Conservation (phyloP, 2,329 filamentous ascomycete genomes). For the Teratosphaeria gauchensis region DNA sequence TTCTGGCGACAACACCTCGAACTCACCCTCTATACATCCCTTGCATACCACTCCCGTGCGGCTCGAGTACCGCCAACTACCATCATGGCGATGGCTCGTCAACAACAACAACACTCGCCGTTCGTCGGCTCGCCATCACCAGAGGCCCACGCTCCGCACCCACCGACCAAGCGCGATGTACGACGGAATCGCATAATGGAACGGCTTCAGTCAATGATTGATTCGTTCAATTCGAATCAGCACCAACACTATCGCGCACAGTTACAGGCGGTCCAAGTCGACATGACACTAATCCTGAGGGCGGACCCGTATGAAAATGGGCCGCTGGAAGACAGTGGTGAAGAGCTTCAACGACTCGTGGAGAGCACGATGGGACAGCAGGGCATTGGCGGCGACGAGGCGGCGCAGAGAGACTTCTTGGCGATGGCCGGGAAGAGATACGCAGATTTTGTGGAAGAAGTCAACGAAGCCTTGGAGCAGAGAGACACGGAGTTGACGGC, state of each 20-base stretch:
- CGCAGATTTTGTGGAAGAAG: slow-evolving; percentile 70
- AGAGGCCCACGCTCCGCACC: neutral
- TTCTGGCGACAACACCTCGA: neutral
- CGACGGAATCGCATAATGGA: slow-evolving; percentile 75
- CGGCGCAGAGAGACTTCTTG: slow-evolving; percentile 58
- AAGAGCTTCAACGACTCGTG: slow-evolving; percentile 57
- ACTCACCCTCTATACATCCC: neutral
- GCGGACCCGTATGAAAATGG: slow-evolving; percentile 67
- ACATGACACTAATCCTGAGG: slow-evolving; percentile 75
- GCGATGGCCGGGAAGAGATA: slow-evolving; percentile 68
- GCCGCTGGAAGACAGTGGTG: slow-evolving; percentile 55
- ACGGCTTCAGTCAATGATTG: slow-evolving; percentile 63
- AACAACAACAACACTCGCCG: neutral
- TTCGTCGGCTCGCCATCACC: neutral
- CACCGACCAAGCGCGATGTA: slow-evolving; percentile 77
- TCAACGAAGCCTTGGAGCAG: slow-evolving; percentile 81
- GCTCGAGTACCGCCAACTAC: neutral
- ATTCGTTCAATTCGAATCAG: slow-evolving; percentile 69
- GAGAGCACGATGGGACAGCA: slow-evolving; percentile 21
- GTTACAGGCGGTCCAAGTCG: slow-evolving; percentile 81
- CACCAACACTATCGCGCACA: slow-evolving; percentile 82
- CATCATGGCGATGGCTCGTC: neutral
- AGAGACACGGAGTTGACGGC: slow-evolving; percentile 74
- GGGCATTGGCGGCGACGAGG: slow-evolving; percentile 29
- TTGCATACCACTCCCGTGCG: neutral